Conservation (phyloP, 2,329 filamentous ascomycete species). For the Trichothecium sympodiale region DNA sequence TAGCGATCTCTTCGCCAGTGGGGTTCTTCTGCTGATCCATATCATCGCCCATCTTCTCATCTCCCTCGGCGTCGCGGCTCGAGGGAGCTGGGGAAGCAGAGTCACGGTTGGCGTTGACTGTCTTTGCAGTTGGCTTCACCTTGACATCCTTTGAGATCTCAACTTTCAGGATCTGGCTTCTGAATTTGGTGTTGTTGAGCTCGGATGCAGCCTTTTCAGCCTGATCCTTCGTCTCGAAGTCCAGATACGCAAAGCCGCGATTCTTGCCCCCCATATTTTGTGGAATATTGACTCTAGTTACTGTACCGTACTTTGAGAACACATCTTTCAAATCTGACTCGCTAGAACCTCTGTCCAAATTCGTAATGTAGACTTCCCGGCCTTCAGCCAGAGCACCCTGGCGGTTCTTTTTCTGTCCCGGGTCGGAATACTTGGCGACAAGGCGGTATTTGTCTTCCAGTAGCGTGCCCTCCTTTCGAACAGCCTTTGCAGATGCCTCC, state of each 20-base stretch:
- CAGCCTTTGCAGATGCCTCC: constrained; percentile 59
- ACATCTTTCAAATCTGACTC: constrained; percentile 60
- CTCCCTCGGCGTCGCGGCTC: constrained; percentile 14
- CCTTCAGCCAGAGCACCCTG: constrained; percentile 76
- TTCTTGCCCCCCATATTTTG: constrained; percentile 55
- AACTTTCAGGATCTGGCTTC: constrained; percentile 56
- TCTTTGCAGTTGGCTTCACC: constrained; percentile 43
- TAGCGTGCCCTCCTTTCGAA: constrained; percentile 57
- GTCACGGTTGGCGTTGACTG: constrained; percentile 17
- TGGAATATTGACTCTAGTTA: constrained; percentile 63
- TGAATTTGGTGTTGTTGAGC: constrained; percentile 61
- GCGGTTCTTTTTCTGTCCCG: constrained; percentile 63
- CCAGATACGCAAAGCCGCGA: constrained; percentile 71
- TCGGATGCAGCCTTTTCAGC: constrained; percentile 54
- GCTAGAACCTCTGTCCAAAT: constrained; percentile 48
- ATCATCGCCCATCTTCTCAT: constrained; percentile 23
- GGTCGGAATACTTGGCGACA: constrained; percentile 75
- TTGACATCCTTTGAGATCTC: constrained; percentile 45
- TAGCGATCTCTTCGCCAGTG: constrained; percentile 33
- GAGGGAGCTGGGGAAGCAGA: constrained; percentile 23
- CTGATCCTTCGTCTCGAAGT: constrained; percentile 61
- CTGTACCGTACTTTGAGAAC: constrained; percentile 65
- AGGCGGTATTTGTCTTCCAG: constrained; percentile 61
- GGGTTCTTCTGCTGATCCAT: constrained; percentile 2
- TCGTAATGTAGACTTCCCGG: constrained; percentile 70